Evolutionary conservation across 106 monocot genomes (phyloP), one percentile per base, ranked within the genome.

Genomic region (Dioscorea alata): DNA sequence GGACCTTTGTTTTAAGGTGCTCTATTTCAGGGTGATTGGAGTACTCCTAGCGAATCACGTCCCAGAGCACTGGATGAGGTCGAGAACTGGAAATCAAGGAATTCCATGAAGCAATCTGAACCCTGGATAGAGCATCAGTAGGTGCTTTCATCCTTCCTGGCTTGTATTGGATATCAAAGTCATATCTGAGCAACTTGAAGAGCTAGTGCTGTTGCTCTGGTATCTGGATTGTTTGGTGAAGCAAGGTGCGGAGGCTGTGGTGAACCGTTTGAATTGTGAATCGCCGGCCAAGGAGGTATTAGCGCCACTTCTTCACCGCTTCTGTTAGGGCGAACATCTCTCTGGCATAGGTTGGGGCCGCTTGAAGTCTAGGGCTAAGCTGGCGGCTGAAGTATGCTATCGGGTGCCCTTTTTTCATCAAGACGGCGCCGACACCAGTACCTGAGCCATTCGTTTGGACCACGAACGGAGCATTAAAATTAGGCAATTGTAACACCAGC

Each of bases 191-290:
- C 4, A 34, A 7, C 34, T 34, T 34, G 3, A 7, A 4, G 34
- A 34, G 34, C 34, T 7, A 34, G 3, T 34, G 3, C 4, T 34
- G 34, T 34, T 34, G 76, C 33, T 22, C 18, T 1, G 31, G 31
- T 4, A 52, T 73, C 10, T 48, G n/a, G 10, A 79, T 0, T 15
- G 6, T 6, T 24, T 69, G 51, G 0, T 50, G 18, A 1, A 73
- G 54, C 23, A 79, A 15, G 32, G 61, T n/a, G 12, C 54, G 50
- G 3, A 74, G 34, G n/a, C 69, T 62, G 2, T 42, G 13, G 22
- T 79, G 79, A 23, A 74, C 74, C 12, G 74, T 79, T 9, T 22
- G 34, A 6, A 73, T 61, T 31, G 51, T 34, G 12, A 78, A 78
- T 22, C 49, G 57, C 2, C 24, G 31, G 4, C 74, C 61, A 17